Evolutionary conservation across 495 filamentous ascomycete species (phyloP).

Genomic region (Neohortaea acidophila): DNA sequence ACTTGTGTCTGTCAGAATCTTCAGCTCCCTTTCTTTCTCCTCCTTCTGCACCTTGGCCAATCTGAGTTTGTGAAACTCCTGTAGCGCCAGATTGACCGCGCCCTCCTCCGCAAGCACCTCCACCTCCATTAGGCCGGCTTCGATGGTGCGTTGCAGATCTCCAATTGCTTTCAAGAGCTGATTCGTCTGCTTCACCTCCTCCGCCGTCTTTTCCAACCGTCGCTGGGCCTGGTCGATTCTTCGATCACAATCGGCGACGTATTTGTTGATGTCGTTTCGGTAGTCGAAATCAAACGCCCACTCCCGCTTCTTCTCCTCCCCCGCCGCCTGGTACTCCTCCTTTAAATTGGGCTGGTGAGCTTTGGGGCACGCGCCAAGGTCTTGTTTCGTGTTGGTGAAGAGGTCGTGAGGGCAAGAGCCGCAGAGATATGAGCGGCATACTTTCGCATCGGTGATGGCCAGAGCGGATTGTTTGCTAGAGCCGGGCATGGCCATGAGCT

Average conservation of each 20-base stretch:
- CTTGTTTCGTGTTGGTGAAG: constrained; percentile 99
- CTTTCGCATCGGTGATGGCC: constrained; percentile 79
- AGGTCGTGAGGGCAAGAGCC: constrained; percentile 97
- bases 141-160: constrained; percentile 63
- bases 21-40: constrained; percentile 75
- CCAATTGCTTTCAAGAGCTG: constrained; percentile 77
- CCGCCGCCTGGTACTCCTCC: constrained; percentile 61
- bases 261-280: constrained; percentile 82
- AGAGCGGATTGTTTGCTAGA: constrained; percentile 61
- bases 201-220: constrained; percentile 88
- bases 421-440: constrained; percentile 86
- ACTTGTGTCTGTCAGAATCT: constrained; percentile 76
- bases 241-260: constrained; percentile 92
- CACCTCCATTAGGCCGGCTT: constrained; percentile 71
- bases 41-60: constrained; percentile 68
- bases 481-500: constrained; percentile 63
- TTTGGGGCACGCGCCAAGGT: constrained; percentile 81
- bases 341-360: constrained; percentile 81
- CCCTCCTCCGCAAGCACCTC: constrained; percentile 70
- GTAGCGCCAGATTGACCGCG: constrained; percentile 62
- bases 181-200: constrained; percentile 97
- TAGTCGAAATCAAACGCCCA: constrained; percentile 94
- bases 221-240: constrained; percentile 82
- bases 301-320: constrained; percentile 52
- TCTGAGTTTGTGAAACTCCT: constrained; percentile 71